A percentile compares a stretch with the other conserved stretches of the same genome.
Evolutionary conservation across 2,329 filamentous ascomycete species (phyloP).

Genomic region (Orbilia javanica): DNA sequence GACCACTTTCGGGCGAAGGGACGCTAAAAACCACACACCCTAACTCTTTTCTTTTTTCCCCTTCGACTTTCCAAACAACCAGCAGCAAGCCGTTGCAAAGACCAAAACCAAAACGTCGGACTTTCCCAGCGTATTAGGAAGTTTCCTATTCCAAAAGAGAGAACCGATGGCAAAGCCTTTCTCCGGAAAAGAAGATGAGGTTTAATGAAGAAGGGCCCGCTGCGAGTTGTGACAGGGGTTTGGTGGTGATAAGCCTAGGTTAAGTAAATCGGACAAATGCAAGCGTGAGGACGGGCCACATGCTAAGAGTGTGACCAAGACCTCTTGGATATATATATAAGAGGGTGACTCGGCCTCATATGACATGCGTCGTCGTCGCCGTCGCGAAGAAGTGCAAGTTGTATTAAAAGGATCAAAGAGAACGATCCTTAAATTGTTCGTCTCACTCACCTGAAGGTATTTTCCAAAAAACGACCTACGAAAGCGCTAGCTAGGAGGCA

Average conservation of each 20-base stretch:
- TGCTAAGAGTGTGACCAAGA: slow-evolving; percentile 14
- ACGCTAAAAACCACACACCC: slow-evolving; percentile 1
- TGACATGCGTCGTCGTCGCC: not conserved
- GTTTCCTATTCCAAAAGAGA: no score
- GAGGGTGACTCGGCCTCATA: slow-evolving; percentile 15
- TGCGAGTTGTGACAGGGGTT: not conserved
- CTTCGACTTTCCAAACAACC: no score
- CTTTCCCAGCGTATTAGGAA: not conserved
- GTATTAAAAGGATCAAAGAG: not conserved
- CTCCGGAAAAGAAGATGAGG: not conserved
- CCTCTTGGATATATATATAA: slow-evolving; percentile 2
- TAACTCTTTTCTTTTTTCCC: not conserved
- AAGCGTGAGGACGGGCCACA: slow-evolving; percentile 52
- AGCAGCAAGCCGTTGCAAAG: no score
- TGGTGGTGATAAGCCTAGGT: slow-evolving; percentile 12
- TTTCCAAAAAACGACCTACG: no score
- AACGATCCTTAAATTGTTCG: not conserved
- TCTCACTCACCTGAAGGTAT: no score
- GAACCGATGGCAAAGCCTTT: not conserved
- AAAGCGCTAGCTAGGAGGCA: no score
- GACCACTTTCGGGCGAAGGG: slow-evolving; percentile 28
- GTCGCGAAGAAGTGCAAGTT: not conserved
- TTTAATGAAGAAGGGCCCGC: no score
- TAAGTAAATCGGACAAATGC: slow-evolving; percentile 51
- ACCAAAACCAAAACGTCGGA: not conserved